phyloP scores from a whole-genome alignment of 495 filamentous ascomycete species.

The Neurospora hispaniola region DNA sequence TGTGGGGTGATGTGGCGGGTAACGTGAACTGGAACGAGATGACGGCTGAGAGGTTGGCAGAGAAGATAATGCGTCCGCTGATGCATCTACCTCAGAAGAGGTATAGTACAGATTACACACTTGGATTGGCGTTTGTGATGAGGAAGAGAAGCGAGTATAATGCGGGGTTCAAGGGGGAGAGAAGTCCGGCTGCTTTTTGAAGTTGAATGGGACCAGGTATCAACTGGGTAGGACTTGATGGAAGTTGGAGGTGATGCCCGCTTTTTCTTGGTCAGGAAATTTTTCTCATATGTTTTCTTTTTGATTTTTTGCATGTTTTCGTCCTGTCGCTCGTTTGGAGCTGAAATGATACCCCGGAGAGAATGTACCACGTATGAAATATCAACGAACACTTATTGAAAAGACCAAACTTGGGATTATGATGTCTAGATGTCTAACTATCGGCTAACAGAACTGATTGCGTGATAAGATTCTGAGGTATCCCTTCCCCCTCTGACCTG shows the following conservation, averaged over 20 bases:
- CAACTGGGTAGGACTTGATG: not conserved
- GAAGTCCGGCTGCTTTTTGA: conserved; percentile 24
- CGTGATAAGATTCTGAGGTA: too few relatives aligned
- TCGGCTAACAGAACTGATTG: too few relatives aligned
- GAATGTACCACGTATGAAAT: not conserved
- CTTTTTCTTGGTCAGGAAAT: not conserved
- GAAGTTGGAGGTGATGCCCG: not conserved
- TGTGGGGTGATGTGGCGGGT: conserved; percentile 33
- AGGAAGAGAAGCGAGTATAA: conserved; percentile 34
- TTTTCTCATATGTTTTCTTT: not conserved
- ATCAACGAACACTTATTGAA: not conserved
- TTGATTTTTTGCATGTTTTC: not conserved
- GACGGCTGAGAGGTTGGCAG: conserved; percentile 35
- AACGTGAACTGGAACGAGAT: conserved; percentile 29
- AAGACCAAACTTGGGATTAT: not conserved
- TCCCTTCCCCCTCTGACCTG: not conserved
- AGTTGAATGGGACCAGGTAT: not conserved
- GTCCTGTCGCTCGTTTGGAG: not conserved
- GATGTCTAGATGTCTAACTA: too few relatives aligned
- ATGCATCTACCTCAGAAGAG: conserved; percentile 24
- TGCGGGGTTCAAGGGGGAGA: conserved; percentile 18
- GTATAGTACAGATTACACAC: conserved; percentile 28
- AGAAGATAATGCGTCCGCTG: conserved; percentile 28
- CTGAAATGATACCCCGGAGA: not conserved
- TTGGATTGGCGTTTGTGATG: conserved; percentile 35